Conservation (phyloP, 2,329 filamentous ascomycete genomes). For the Cercospora citrullina region DNA sequence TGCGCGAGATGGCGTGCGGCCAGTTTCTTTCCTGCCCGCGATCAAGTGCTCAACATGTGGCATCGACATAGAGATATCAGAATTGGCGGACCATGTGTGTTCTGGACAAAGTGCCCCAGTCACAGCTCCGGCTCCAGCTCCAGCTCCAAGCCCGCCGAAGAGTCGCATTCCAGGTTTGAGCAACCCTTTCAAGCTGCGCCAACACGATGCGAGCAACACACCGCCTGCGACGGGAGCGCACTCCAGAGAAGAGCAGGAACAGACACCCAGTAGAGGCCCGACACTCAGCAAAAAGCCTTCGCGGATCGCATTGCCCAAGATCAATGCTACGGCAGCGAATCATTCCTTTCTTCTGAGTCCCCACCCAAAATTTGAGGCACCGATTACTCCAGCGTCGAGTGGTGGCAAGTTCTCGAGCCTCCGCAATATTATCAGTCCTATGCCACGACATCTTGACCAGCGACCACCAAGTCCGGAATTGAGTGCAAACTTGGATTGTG, state of each 20-base stretch:
- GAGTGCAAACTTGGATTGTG: conserved; percentile 49
- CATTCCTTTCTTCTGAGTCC: conserved; percentile 34
- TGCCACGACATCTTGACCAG: conserved; percentile 35
- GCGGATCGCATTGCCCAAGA: conserved; percentile 31
- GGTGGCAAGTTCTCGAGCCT: conserved; percentile 29
- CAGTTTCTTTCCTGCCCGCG: conserved; percentile 72
- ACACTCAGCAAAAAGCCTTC: conserved; percentile 22
- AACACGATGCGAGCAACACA: conserved; percentile 22
- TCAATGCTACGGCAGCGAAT: conserved; percentile 37
- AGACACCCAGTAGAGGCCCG: conserved; percentile 18
- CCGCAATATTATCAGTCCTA: conserved; percentile 36
- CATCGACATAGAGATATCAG: conserved; percentile 74
- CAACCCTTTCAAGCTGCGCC: conserved; percentile 33
- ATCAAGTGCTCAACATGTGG: conserved; percentile 87
- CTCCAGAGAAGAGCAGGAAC: conserved; percentile 11
- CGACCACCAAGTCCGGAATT: conserved; percentile 46
- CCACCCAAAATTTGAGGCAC: conserved; percentile 57
- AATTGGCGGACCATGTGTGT: conserved; percentile 83
- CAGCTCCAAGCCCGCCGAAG: conserved; percentile 17
- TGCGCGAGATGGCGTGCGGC: conserved; percentile 47
- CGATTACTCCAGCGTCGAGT: conserved; percentile 39
- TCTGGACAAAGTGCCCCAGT: conserved; percentile 19
- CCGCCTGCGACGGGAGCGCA: conserved; percentile 7
- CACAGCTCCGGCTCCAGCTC: background rate
- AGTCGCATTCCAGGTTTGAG: conserved; percentile 27